These are phyloP conservation scores for Barnettozyma botsteinii DNA, from an alignment of 805 yeast genomes.

Conservation along the genomic window DNA sequence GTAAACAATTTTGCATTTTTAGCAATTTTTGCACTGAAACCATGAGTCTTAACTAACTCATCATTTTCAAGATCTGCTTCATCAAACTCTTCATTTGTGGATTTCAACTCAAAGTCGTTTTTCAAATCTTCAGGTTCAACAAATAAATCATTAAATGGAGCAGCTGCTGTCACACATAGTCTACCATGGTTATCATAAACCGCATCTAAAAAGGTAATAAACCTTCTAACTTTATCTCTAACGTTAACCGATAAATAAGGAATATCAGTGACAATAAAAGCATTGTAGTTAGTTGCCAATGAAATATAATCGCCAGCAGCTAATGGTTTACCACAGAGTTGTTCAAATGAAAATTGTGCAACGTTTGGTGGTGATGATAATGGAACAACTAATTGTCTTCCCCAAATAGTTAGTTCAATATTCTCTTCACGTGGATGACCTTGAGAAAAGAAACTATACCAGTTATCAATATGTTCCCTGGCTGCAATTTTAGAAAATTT, in stretches of 20 bases:
- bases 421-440: conserved; percentile 39
- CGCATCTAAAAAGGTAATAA: conserved; percentile 92
- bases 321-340: conserved; percentile 79
- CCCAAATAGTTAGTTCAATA: conserved; percentile 68
- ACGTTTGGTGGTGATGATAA: conserved; percentile 69
- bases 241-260: conserved; percentile 75
- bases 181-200: conserved; percentile 88
- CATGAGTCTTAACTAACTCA: conserved; percentile 66
- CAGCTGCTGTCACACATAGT: conserved; percentile 84
- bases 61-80: conserved; percentile 41
- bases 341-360: conserved; percentile 83
- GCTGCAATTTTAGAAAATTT: conserved; percentile 46
- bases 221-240: conserved; percentile 82
- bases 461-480: conserved; percentile 55
- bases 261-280: conserved; percentile 87
- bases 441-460: conserved; percentile 79
- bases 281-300: conserved; percentile 66
- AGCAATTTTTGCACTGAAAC: conserved; percentile 67
- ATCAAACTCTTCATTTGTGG: conserved; percentile 14
- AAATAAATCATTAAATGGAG: conserved; percentile 76
- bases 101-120: conserved; percentile 29
- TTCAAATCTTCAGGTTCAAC: conserved; percentile 66
- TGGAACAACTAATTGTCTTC: conserved; percentile 75
- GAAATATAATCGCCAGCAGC: conserved; percentile 94
- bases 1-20: conserved; percentile 72